Evolutionary conservation across 148 eudicot genomes (phyloP).

Genomic region (Heliosperma pusillum): DNA sequence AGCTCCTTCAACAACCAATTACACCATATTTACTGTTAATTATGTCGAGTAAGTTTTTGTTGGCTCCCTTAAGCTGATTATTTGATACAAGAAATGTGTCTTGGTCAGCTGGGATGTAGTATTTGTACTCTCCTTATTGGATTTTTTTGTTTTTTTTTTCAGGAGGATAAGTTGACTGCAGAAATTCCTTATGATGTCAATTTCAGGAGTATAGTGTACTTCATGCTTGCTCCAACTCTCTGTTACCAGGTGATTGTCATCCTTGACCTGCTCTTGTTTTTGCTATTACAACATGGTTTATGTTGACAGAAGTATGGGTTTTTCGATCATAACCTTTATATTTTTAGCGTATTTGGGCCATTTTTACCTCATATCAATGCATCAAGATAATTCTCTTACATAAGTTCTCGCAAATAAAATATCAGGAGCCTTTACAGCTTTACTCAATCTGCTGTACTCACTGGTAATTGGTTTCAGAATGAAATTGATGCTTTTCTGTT

Average conservation of each 20-base stretch:
- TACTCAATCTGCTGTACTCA: too few species aligned
- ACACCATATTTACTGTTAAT: background rate
- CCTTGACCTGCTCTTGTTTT: constrained; percentile 6
- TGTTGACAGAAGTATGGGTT: background rate
- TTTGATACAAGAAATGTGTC: background rate
- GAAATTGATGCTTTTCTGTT: background rate
- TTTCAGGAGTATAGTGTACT: constrained; percentile 71
- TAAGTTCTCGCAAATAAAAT: background rate
- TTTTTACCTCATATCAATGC: background rate
- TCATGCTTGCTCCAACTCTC: constrained; percentile 94
- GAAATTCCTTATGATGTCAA: constrained; percentile 30
- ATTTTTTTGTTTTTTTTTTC: constrained; percentile 35
- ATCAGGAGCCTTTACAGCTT: background rate
- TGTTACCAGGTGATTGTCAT: constrained; percentile 77
- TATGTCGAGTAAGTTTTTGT: background rate
- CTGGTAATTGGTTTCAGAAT: too few species aligned
- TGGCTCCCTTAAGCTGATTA: background rate
- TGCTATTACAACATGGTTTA: background rate
- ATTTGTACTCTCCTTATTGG: constrained; percentile 22
- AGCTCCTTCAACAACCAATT: background rate
- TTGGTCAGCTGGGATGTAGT: background rate
- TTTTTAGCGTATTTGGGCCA: background rate
- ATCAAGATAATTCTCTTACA: constrained; percentile 5
- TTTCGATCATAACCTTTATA: background rate
- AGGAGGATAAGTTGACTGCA: constrained; percentile 41